A percentile compares a stretch with the other conserved stretches of the same genome.
Evolutionary conservation across 805 yeast genomes (phyloP).

Genomic region (Ogataea degrootiae): DNA sequence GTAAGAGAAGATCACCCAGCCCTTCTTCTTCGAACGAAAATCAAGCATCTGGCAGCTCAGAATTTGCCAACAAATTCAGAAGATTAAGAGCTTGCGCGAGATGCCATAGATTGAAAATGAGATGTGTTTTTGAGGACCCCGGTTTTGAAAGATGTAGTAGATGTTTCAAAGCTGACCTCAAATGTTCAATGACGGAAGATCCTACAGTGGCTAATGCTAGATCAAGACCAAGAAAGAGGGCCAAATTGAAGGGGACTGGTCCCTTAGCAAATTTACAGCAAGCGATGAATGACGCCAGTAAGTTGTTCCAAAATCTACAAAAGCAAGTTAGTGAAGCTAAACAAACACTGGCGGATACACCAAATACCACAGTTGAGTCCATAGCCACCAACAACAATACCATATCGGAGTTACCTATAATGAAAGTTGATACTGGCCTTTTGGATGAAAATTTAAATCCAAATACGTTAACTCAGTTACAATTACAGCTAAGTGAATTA

Average conservation of each 20-base stretch:
- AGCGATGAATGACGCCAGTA: conserved; percentile 23
- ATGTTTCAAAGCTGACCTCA: conserved; percentile 39
- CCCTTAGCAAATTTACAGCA: conserved; percentile 25
- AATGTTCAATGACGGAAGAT: conserved; percentile 47
- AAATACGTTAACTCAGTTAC: conserved; percentile 21
- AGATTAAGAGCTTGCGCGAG: conserved; percentile 50
- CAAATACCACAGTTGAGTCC: conserved; percentile 3
- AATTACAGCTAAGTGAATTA: conserved; percentile 27
- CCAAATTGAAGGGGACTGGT: conserved; percentile 23
- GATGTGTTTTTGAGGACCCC: conserved; percentile 48
- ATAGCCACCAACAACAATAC: conserved; percentile 1
- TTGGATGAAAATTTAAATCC: conserved; percentile 18
- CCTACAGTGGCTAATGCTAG: conserved; percentile 42
- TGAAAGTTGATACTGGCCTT: conserved; percentile 1
- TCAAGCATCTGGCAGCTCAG: conserved; percentile 7
- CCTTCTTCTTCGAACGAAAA: neutral
- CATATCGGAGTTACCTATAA: neutral
- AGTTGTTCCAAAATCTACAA: conserved; percentile 21
- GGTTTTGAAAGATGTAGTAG: conserved; percentile 38
- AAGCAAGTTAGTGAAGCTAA: conserved; percentile 10
- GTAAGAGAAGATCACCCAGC: neutral
- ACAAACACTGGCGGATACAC: conserved; percentile 5
- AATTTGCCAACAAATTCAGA: conserved; percentile 42
- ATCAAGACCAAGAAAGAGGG: conserved; percentile 31
- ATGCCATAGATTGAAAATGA: conserved; percentile 48